Percentiles rank a stretch among this genome's conserved stretches.
Evolutionary conservation across 306 rosid species (phyloP).

Genomic region (Pyrus communis): DNA sequence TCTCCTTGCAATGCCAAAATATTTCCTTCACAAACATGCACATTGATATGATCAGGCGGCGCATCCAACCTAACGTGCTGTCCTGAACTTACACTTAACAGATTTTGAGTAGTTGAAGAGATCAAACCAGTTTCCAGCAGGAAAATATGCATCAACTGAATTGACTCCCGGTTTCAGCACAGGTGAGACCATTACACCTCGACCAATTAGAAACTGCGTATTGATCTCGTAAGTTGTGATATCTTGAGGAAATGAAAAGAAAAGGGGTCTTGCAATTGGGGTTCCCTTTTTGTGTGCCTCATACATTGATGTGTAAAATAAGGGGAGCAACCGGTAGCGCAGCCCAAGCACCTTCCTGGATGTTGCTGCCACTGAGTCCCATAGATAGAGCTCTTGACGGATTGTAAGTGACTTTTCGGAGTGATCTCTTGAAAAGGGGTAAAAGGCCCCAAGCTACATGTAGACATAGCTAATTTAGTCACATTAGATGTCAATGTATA

Average conservation of each 20-base stretch:
- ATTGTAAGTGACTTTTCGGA: constrained; percentile 25
- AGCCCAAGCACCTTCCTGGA: constrained; percentile 78
- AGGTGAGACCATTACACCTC: constrained; percentile 72
- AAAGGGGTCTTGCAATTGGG: constrained; percentile 79
- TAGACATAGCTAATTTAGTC: not conserved
- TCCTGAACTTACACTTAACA: constrained; percentile 44
- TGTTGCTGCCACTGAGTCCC: constrained; percentile 79
- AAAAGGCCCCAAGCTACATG: constrained; percentile 80
- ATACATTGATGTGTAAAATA: constrained; percentile 72
- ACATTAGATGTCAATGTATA: too few relatives aligned
- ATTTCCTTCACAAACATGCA: constrained; percentile 62
- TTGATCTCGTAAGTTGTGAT: constrained; percentile 45
- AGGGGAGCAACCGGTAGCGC: constrained; percentile 76
- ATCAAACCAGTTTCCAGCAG: constrained; percentile 81
- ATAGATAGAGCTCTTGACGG: constrained; percentile 78
- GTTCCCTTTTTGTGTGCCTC: constrained; percentile 65
- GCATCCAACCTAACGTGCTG: constrained; percentile 47
- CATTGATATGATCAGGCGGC: constrained; percentile 67
- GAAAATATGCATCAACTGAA: constrained; percentile 69
- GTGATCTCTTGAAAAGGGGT: constrained; percentile 90
- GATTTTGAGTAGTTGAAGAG: constrained; percentile 63
- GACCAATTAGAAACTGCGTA: constrained; percentile 74
- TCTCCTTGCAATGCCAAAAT: constrained; percentile 71
- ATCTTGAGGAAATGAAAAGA: constrained; percentile 89
- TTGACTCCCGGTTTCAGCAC: constrained; percentile 44